Base-by-base conservation (phyloP, 495 filamentous ascomycete genomes). In the Peziza echinospora region DNA sequence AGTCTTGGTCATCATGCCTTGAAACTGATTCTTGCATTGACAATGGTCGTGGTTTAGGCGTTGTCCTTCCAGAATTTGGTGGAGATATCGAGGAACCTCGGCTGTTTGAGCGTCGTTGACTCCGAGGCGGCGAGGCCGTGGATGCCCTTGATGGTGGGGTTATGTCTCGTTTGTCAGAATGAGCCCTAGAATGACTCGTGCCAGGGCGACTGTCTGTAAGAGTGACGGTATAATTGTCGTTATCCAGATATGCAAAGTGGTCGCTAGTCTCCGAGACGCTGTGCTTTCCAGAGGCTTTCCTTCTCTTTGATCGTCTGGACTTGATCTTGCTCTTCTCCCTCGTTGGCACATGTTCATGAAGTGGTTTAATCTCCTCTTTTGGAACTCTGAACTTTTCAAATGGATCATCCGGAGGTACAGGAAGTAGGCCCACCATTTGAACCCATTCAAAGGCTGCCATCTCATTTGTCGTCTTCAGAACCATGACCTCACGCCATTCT, bases 401-500 rank as follows among this genome's bases (percentile, higher is more conserved):
- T 44, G 53, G 55, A 22, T 63, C 55, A 9, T 67, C 56, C 8
- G 85, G 86, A 24, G 89, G 87, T 34, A 82, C 62, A 24, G 89
- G 89, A 21, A 69, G 65, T 44, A 70, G 65, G 8, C 85, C 83
- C 21, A 99, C 61, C 65, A 93, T 78, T 26, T 79, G 67, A 24
- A 93, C 64, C 91, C 91, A 99, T 58, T 96, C 87, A 26, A 69
- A 63, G 10, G 56, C 56, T 5, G 56, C 56, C 30, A 37, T 37
- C 10, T 63, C 44, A n/a, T 73, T 75, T 46, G 84, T 71, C 41
- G 80, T 77, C 42, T 83, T 75, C 7, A 96, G 67, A 13, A 73
- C 73, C 47, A 96, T 63, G 1, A 92, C 61, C 61, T 99, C 87
- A 43, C 77, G 77, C 84, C 86, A 93, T 50, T 76, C 72, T 41